Conservation (phyloP, 2,329 filamentous ascomycete genomes). For the Calonectria ilicicola region DNA sequence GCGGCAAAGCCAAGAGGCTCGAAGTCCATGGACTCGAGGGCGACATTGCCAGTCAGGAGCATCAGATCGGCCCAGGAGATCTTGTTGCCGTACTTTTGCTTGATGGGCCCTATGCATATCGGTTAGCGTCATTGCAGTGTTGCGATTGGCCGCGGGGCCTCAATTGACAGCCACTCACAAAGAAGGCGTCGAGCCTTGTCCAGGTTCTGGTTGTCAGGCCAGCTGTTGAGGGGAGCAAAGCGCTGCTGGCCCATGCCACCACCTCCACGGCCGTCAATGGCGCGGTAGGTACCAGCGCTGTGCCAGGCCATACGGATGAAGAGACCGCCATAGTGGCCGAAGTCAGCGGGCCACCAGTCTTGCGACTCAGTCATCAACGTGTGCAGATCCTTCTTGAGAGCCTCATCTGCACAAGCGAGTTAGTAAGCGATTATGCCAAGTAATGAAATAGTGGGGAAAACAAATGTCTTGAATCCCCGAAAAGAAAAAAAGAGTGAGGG, state of each 20-base stretch:
- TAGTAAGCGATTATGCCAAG: neutral
- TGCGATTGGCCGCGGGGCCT: neutral
- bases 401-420: conserved; percentile 51
- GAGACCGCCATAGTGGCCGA: conserved; percentile 84
- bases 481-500: neutral
- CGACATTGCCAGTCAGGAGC: conserved; percentile 79
- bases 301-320: conserved; percentile 88
- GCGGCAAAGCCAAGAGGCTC: conserved; percentile 80
- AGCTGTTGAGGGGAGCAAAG: conserved; percentile 85
- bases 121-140: neutral
- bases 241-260: conserved; percentile 82
- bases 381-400: conserved; percentile 78
- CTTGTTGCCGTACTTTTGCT: conserved; percentile 87
- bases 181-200: conserved; percentile 85
- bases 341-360: conserved; percentile 86
- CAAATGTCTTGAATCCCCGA: neutral
- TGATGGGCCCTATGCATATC: conserved; percentile 68
- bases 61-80: conserved; percentile 84
- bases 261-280: conserved; percentile 80
- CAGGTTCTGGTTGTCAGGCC: conserved; percentile 83
- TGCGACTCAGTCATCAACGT: conserved; percentile 82
- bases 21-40: conserved; percentile 81
- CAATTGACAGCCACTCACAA: conserved; percentile 46
- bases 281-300: conserved; percentile 82
- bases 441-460: neutral